Evolutionary conservation across 1,139 yeast genomes (phyloP).

Genomic region (Sporopachydermia cereana): DNA sequence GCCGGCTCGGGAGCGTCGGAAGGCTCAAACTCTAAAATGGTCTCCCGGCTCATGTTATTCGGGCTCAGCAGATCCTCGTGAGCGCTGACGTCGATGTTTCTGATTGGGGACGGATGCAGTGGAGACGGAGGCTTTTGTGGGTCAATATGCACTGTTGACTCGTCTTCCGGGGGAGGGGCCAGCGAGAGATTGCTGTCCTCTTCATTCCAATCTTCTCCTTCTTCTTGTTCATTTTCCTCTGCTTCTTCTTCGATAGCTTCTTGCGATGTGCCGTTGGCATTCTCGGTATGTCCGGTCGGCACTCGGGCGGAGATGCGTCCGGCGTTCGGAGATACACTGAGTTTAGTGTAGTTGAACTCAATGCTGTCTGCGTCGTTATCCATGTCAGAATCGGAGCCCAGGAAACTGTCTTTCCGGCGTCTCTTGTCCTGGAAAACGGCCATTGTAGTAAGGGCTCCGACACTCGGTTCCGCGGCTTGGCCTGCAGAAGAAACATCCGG

Average conservation of each 20-base stretch:
- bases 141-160: background rate
- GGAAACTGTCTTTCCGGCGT: background rate
- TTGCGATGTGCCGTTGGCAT: background rate
- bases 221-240: background rate
- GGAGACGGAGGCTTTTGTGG: background rate
- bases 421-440: background rate
- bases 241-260: background rate
- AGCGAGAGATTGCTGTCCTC: slow-evolving; percentile 3
- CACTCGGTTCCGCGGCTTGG: background rate
- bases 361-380: slow-evolving; percentile 3
- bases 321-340: slow-evolving; percentile 2
- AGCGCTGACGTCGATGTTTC: slow-evolving; percentile 5
- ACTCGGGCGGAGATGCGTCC: background rate
- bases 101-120: background rate
- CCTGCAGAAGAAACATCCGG: no score
- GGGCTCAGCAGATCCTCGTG: slow-evolving; percentile 3
- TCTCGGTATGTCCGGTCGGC: background rate
- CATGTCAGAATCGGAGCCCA: background rate
- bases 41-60: background rate
- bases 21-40: background rate
- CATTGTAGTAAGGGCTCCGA: background rate
- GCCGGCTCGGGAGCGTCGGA: background rate
- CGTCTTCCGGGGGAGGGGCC: background rate
- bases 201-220: background rate
- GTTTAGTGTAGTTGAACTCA: slow-evolving; percentile 1